Conservation (phyloP, 495 filamentous ascomycete species). For the Viridothelium virens region DNA sequence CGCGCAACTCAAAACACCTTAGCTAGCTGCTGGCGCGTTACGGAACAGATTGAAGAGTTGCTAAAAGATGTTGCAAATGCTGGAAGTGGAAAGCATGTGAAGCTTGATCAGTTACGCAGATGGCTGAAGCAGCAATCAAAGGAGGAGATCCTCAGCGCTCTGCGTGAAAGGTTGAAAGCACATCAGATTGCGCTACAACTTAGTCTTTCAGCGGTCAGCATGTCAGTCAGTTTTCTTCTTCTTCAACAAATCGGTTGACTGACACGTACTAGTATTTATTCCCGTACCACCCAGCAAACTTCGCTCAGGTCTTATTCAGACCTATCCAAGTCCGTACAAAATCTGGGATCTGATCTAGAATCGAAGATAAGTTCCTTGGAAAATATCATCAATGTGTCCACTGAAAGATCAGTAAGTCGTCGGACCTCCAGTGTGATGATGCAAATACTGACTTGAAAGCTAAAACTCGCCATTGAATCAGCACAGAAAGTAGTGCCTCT, state of each 20-base stretch:
- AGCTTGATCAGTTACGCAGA: constrained; percentile 11
- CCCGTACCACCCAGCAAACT: constrained; percentile 3
- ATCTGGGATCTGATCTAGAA: constrained; percentile 4
- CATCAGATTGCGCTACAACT: constrained; percentile 8
- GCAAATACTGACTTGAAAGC: neutral
- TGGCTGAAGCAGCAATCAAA: constrained; percentile 9
- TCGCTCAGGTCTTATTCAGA: constrained; percentile 10
- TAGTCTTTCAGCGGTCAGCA: constrained; percentile 7
- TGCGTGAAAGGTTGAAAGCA: constrained; percentile 9
- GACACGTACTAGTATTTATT: constrained; percentile 1
- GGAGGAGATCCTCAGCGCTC: constrained; percentile 2
- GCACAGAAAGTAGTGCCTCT: constrained; percentile 2
- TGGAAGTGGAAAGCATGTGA: constrained; percentile 9
- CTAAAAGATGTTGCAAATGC: constrained; percentile 9
- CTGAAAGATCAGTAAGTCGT: constrained; percentile 8
- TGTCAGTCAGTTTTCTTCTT: neutral
- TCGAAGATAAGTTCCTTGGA: constrained; percentile 7
- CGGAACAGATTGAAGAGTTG: neutral
- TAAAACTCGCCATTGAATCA: neutral
- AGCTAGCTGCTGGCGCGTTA: neutral
- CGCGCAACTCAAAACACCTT: constrained; percentile 5
- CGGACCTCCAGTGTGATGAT: neutral
- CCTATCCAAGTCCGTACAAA: constrained; percentile 1
- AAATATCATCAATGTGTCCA: constrained; percentile 7
- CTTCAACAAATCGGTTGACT: neutral